Evolutionary conservation across 1,139 yeast species (phyloP).

Genomic region (Kodamaea derodonti): DNA sequence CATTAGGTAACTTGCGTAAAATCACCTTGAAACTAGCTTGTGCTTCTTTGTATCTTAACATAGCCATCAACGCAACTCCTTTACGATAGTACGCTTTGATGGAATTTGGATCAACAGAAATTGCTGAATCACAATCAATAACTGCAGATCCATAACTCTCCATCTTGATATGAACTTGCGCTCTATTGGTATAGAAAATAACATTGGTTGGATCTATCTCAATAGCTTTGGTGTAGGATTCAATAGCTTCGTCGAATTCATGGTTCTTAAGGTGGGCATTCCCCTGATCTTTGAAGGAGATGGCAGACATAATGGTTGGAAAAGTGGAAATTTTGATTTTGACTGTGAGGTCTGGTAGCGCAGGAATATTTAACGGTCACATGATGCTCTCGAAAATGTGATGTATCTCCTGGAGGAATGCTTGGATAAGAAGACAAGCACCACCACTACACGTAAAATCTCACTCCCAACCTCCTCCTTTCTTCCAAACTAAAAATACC

Average conservation of each 20-base stretch:
- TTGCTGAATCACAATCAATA: conserved; percentile 68
- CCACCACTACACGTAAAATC: too few species aligned
- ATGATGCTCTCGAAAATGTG: too few species aligned
- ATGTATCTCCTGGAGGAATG: too few species aligned
- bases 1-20: conserved; percentile 62
- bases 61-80: conserved; percentile 78
- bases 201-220: conserved; percentile 67
- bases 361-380: too few species aligned
- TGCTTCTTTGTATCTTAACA: conserved; percentile 73
- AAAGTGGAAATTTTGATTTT: not conserved
- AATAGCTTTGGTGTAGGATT: conserved; percentile 73
- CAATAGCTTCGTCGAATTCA: conserved; percentile 64
- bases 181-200: conserved; percentile 83
- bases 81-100: conserved; percentile 79
- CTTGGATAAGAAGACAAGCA: too few species aligned
- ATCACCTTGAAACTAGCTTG: conserved; percentile 65
- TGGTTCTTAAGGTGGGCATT: conserved; percentile 65
- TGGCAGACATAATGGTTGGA: conserved; percentile 25
- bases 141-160: conserved; percentile 88
- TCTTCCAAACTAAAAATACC: too few species aligned
- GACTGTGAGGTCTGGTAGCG: too few species aligned
- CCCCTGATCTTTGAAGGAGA: conserved; percentile 64
- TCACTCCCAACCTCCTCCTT: too few species aligned
- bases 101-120: conserved; percentile 62
- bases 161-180: conserved; percentile 81